Evolutionary conservation across 2,329 filamentous ascomycete genomes (phyloP).

Genomic region (Colletotrichum scovillei): DNA sequence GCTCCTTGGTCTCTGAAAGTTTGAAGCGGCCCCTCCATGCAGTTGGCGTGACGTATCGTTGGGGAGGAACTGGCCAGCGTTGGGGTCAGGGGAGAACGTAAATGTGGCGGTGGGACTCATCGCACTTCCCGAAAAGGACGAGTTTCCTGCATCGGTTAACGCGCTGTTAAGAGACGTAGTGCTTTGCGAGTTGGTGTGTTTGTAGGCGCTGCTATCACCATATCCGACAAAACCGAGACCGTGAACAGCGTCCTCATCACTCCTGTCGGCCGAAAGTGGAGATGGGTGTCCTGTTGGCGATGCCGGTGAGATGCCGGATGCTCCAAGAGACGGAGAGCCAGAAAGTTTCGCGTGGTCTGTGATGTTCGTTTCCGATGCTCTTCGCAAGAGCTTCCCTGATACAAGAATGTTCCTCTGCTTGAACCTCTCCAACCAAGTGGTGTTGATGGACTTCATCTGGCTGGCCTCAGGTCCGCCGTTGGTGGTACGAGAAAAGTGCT

Average conservation of each 20-base stretch:
- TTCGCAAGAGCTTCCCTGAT: slow-evolving; percentile 61
- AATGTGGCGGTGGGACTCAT: slow-evolving; percentile 82
- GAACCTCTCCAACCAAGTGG: slow-evolving; percentile 92
- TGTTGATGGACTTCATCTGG: slow-evolving; percentile 76
- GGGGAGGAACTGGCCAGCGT: slow-evolving; percentile 71
- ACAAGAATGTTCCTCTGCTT: slow-evolving; percentile 81
- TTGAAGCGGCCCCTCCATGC: slow-evolving; percentile 52
- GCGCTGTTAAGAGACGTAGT: slow-evolving; percentile 75
- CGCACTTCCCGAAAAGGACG: slow-evolving; percentile 77
- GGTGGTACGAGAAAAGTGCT: slow-evolving; percentile 75
- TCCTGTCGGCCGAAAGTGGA: slow-evolving; percentile 76
- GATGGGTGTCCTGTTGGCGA: slow-evolving; percentile 76
- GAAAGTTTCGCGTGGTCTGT: slow-evolving; percentile 72
- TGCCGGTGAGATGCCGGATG: slow-evolving; percentile 74
- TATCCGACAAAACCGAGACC: slow-evolving; percentile 71
- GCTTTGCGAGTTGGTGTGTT: slow-evolving; percentile 74
- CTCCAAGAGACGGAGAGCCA: slow-evolving; percentile 65
- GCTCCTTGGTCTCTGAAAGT: slow-evolving; percentile 82
- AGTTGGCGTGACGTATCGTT: slow-evolving; percentile 52
- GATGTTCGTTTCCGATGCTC: slow-evolving; percentile 77
- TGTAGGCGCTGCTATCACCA: slow-evolving; percentile 61
- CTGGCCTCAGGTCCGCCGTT: slow-evolving; percentile 74
- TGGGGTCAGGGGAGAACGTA: slow-evolving; percentile 79
- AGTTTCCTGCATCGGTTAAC: slow-evolving; percentile 71
- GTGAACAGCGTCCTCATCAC: slow-evolving; percentile 75